Evolutionary conservation across 2,329 filamentous ascomycete genomes (phyloP), one percentile per base, ranked within the genome.

Genomic region (Sphaerulina musiva): DNA sequence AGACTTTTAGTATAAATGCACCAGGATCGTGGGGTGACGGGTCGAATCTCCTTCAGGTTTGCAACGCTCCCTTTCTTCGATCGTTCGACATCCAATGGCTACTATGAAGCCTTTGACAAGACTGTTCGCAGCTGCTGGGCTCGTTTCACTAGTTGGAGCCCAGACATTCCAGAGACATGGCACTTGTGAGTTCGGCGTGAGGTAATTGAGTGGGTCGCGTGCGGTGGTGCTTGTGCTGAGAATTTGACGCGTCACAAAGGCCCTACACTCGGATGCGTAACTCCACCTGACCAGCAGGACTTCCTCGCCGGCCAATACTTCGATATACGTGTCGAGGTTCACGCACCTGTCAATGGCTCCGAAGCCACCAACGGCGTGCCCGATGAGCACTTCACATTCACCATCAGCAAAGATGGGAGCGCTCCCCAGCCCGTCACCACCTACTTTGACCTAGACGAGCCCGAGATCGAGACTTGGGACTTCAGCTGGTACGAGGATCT

Each of bases 401-500:
- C 83, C 52, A 85, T 93, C 62, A 74, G 78, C 55, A 89, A 87
- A 72, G 80, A 82, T 52, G 81, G 80, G 42, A 72, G 71, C 47
- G 67, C 73, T 55, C 68, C 79, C 26, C 72, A 80, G 66, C 73
- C 77, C 53, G 81, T 83, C 40, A 75, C 83, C 12, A 73, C 82
- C 40, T 90, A 81, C 73, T 92, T 93, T 73, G 76, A 77, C n/a
- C 66, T 86, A 36, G 65, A 78, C 2, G 87, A 92, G 68, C 85
- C 88, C 17, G 72, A 81, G 68, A 73, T 93, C 12, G 89, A 95
- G 76, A 84, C 77, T 59, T 95, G 89, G 89, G 80, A 83, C 61
- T 93, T 93, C 68, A 78, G 78, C n/a, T 93, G 86, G 86, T 92
- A 81, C 66, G 89, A 92, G 75, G 80, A 95, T 64, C 79, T 89